Conservation (phyloP, 768 basidiomycete species). For the Hygrophoropsis aurantiaca region DNA sequence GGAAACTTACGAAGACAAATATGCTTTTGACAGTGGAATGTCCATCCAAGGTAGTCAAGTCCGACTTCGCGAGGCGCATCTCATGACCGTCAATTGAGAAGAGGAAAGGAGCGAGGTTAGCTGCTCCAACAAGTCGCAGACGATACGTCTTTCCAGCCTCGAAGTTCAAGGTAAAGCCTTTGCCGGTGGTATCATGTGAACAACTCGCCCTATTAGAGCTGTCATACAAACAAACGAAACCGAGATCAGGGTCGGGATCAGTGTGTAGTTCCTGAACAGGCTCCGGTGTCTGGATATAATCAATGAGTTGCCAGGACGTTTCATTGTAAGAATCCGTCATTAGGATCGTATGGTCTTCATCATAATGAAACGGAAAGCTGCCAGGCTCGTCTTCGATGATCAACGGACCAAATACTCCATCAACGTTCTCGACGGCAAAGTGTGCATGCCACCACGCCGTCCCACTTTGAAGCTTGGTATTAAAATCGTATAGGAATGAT, state of each 20-base stretch:
- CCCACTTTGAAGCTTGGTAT: not conserved
- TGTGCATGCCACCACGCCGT: slow-evolving; percentile 3
- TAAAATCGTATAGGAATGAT: not conserved
- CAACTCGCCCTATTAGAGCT: not conserved
- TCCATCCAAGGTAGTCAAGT: too few species aligned
- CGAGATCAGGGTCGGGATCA: not conserved
- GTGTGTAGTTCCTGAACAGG: not conserved
- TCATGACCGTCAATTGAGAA: slow-evolving; percentile 84
- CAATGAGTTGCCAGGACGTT: slow-evolving; percentile 1
- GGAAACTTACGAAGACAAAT: too few species aligned
- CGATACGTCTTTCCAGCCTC: slow-evolving; percentile 81
- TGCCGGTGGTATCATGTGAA: too few species aligned
- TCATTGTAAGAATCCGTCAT: slow-evolving; percentile 1
- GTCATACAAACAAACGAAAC: not conserved
- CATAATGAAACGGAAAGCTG: slow-evolving; percentile 1
- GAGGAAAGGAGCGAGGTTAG: slow-evolving; percentile 68
- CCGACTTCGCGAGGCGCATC: slow-evolving; percentile 48
- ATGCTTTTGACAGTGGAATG: too few species aligned
- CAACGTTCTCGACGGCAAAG: not conserved
- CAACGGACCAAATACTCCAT: slow-evolving; percentile 2
- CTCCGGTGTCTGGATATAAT: not conserved
- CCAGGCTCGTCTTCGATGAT: slow-evolving; percentile 3
- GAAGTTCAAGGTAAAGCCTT: slow-evolving; percentile 57
- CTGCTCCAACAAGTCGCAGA: slow-evolving; percentile 76
- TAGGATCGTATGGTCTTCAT: slow-evolving; percentile 2